A percentile compares a stretch with the other conserved stretches of the same genome.
Evolutionary conservation across 73 alveolate genomes (phyloP).

Genomic region (Paraurostyla sp.): DNA sequence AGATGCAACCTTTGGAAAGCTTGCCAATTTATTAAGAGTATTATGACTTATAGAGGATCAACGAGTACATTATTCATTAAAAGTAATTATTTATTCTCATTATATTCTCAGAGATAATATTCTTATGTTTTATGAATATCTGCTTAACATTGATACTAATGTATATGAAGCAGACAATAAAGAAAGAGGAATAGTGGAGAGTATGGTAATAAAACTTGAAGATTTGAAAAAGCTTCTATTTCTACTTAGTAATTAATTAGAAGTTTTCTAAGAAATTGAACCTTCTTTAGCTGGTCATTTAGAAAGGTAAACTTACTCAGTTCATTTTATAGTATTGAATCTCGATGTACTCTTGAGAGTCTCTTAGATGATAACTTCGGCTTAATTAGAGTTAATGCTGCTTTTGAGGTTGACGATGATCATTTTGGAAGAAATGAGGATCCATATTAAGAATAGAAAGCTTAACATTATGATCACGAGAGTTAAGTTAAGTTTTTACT

Average conservation of each 20-base stretch:
- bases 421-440: slow-evolving; percentile 33
- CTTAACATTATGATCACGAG: background rate
- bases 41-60: slow-evolving; percentile 41
- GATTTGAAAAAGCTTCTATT: slow-evolving; percentile 18
- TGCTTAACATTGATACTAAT: slow-evolving; percentile 38
- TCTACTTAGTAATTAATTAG: background rate
- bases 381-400: background rate
- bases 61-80: slow-evolving; percentile 34
- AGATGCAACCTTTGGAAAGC: slow-evolving; percentile 16
- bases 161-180: background rate
- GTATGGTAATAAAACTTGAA: slow-evolving; percentile 28
- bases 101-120: slow-evolving; percentile 17
- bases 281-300: background rate
- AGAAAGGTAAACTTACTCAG: no score
- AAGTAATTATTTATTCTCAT: background rate
- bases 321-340: background rate
- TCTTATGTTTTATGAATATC: slow-evolving; percentile 13
- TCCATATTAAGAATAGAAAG: slow-evolving; percentile 11
- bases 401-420: slow-evolving; percentile 13
- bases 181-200: slow-evolving; percentile 28
- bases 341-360: background rate
- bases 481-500: slow-evolving; percentile 12
- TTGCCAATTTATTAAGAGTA: background rate
- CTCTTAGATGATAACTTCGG: slow-evolving; percentile 46
- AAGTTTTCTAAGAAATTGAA: background rate